Base-by-base conservation (phyloP, 2,329 filamentous ascomycete genomes). In the Phyllosticta paracitricarpa region DNA sequence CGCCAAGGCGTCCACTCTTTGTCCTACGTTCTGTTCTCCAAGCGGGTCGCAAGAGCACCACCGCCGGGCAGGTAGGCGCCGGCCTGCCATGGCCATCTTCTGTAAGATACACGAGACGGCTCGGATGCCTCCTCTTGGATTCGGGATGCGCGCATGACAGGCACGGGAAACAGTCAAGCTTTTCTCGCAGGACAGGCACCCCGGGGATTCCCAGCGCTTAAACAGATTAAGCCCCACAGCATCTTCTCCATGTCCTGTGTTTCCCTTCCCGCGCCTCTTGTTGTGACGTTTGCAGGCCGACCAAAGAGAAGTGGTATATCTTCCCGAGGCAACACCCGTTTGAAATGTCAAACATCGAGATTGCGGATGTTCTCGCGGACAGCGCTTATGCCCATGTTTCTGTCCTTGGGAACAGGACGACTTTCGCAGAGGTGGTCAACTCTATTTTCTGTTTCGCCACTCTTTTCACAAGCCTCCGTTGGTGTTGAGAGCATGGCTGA, bases 1-100 rank as follows among this genome's bases (percentile, higher is more conserved):
- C n/a, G 52, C 57, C 24, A 55, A 54, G 30, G 40, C 51, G 35
- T 30, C 53, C 40, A 48, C 14, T 48, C 40, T 48, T 48, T 56
- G 58, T 60, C 58, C 58, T 25, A 61, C 58, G 58, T 61, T 56
- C 28, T 54, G 58, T 61, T 56, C 28, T 54, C 35, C 54, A 22
- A 61, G 58, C 53, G 58, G 26, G 24, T 51, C 58, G 58, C 52
- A 25, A 12, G 51, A 25, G 57, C 51, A 59, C 28, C 33, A 40
- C 10, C 33, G 9, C 10, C 17, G 40, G 28, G 40, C 40, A 48
- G 17, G 4, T 48, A 48, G 40, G 40, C 40, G 40, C 40, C 40
- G 40, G n/a, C 40, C 40, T 48, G 28, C 28, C 28, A 30, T 48
- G 40, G 3, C 17, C 40, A 48, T 48, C 14, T n/a, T 17, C 14